Percentiles rank a stretch among this genome's conserved stretches.
Conservation (phyloP, 1,284 basidiomycete genomes). For the Apiotrichum sp. region DNA sequence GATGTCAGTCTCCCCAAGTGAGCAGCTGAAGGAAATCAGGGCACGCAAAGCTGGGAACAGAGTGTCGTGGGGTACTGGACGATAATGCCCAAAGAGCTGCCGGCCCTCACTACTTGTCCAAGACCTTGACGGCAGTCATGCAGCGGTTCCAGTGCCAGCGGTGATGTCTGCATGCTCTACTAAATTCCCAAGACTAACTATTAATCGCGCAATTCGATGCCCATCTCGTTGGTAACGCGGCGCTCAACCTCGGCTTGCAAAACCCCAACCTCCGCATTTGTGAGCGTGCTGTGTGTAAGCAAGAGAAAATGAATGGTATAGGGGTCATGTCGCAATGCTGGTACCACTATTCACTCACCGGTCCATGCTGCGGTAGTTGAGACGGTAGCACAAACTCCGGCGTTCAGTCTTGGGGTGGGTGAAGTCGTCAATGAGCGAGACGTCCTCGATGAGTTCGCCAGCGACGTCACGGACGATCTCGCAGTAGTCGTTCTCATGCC, state of each 20-base stretch:
- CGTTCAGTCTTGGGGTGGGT: slow-evolving; percentile 80
- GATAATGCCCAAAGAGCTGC: too few relatives aligned
- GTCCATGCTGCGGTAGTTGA: slow-evolving; percentile 97
- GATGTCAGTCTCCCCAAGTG: too few relatives aligned
- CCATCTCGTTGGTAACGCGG: slow-evolving; percentile 48
- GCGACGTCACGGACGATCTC: slow-evolving; percentile 88
- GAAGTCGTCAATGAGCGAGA: slow-evolving; percentile 85
- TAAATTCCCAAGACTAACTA: too few relatives aligned
- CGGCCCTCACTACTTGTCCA: too few relatives aligned
- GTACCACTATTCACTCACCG: slow-evolving; percentile 51
- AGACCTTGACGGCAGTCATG: too few relatives aligned
- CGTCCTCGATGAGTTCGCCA: slow-evolving; percentile 86
- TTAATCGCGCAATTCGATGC: slow-evolving; percentile 47
- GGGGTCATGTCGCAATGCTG: background rate
- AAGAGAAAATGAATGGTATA: too few relatives aligned
- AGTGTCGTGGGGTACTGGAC: too few relatives aligned
- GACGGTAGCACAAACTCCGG: slow-evolving; percentile 77
- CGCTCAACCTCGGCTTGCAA: slow-evolving; percentile 56
- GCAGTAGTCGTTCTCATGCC: slow-evolving; percentile 96
- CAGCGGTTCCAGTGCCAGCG: too few relatives aligned
- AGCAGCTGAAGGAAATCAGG: too few relatives aligned
- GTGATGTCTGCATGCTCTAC: background rate
- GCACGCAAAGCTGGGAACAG: too few relatives aligned
- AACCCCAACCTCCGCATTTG: slow-evolving; percentile 81
- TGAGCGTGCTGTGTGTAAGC: slow-evolving; percentile 59